Evolutionary conservation across 352 stramenopile species (phyloP), one percentile per base, ranked within the genome.

Genomic region (Pythium oligandrum): DNA sequence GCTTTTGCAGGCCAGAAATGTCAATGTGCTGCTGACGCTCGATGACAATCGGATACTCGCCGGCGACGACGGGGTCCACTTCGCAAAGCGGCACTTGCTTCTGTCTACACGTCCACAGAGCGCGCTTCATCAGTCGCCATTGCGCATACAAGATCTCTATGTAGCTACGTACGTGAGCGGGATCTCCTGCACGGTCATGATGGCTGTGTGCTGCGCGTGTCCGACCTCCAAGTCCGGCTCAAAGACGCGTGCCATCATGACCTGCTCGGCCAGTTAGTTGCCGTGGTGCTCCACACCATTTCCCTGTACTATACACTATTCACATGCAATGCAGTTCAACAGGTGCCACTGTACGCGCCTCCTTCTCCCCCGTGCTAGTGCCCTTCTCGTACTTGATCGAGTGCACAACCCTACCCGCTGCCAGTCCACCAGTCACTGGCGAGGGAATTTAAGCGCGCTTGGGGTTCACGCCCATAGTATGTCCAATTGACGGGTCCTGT

Each of bases 11-110:
- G 12, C 68, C 53, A 0, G 73, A 78, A 40, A 92, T 77, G 61
- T 92, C 79, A 45, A 92, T 63, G 37, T 72, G 64, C 40, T 69
- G 54, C 57, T 90, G 78, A n/a, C 74, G 60, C 53, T 79, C 64
- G 8, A 90, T 50, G 11, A 90, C 66, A 61, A 88, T 74, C 9
- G 60, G 51, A n/a, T 71, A 79, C 12, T 59, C 42, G 44, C 63
- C 58, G 30, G 79, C 62, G 8, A 82, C 36, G 6, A 62, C 53
- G 7, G 69, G 38, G 11, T 84, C 70, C 34, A 92, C 44, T 35
- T 88, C 75, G n/a, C 64, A 66, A 40, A 84, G 55, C 33, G 82
- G 82, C 40, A 88, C 66, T 34, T 71, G 73, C 75, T 92, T 92
- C 54, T 92, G 82, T 46, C 82, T 92, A 53, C 5, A 46, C 4